Base-by-base conservation (phyloP, 768 basidiomycete species). In the Ramaria sp. region DNA sequence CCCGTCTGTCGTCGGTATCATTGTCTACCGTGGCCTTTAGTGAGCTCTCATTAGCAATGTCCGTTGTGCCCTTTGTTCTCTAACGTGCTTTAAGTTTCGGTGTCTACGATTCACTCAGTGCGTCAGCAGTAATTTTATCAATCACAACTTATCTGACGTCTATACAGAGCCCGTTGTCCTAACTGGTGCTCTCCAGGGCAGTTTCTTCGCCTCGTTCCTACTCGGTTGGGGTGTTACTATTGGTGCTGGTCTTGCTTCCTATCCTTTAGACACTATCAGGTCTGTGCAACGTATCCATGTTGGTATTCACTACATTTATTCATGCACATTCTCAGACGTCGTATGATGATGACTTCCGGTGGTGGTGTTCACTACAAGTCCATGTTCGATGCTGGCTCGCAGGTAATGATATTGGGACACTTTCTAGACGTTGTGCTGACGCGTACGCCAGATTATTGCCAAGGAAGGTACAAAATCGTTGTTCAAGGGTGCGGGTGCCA, bases 311-410 rank as follows among this genome's bases (percentile, higher is more conserved):
- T 24, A 22, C n/a, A 34, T 58, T 41, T 55, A 53, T 58, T 53
- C 60, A 66, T 72, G 64, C 65, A 66, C 20, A 66, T 64, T 12
- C 69, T 63, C 65, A 94, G 95, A 86, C 94, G 96, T 86, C 92
- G 96, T 66, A 99, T 99, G 96, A 99, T 99, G 96, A 98, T 98
- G 95, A 98, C 96, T 38, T 97, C 95, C 22, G 96, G 95, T 66
- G 86, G 83, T 66, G 81, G 82, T 66, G 83, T 87, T 60, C 93
- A 97, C 85, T 98, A 98, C 86, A 95, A 94, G 81, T 91, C 89
- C 65, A 97, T 97, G 93, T 87, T 95, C 72, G 94, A 98, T 68
- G 94, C 94, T 69, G 91, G 84, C 60, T 80, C 87, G 31, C 91
- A 96, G 73, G 68, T 67, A 57, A n/a, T 4, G 17, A 34, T 41